Conservation (phyloP, 2,329 filamentous ascomycete genomes). For the Karstenula rhodostoma region DNA sequence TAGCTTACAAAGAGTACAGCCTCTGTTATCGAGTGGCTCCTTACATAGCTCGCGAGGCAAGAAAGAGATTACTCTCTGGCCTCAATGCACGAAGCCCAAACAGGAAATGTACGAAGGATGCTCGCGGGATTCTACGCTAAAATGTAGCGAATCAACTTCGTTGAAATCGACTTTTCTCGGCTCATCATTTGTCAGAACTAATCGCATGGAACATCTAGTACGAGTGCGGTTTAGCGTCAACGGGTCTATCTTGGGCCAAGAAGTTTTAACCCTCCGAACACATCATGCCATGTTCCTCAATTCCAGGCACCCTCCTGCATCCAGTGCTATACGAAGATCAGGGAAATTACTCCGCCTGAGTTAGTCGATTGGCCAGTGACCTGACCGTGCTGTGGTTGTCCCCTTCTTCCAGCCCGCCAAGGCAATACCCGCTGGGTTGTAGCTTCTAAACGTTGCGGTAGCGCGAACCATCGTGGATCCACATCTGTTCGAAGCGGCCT, state of each 20-base stretch:
- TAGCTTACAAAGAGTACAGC: background rate
- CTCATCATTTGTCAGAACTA: background rate
- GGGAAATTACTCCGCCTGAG: background rate
- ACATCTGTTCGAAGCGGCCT: background rate
- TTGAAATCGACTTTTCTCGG: background rate
- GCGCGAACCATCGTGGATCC: background rate
- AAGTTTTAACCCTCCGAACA: background rate
- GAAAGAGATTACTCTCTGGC: background rate
- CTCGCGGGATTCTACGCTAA: background rate
- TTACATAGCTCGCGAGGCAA: background rate
- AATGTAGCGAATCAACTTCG: background rate
- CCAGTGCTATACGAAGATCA: background rate
- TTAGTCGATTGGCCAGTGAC: background rate
- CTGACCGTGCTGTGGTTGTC: background rate
- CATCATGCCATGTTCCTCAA: background rate
- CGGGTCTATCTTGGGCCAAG: background rate
- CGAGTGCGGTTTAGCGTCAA: background rate
- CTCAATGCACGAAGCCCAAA: slow-evolving; percentile 4
- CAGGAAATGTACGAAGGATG: slow-evolving; percentile 10
- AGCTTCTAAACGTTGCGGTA: background rate
- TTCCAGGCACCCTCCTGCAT: background rate
- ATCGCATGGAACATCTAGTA: background rate
- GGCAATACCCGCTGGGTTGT: background rate
- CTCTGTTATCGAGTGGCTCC: background rate
- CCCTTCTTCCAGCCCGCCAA: background rate